Evolutionary conservation across 805 yeast species (phyloP), one percentile per base, ranked within the genome.

Genomic region (Metschnikowia noctiluminum): DNA sequence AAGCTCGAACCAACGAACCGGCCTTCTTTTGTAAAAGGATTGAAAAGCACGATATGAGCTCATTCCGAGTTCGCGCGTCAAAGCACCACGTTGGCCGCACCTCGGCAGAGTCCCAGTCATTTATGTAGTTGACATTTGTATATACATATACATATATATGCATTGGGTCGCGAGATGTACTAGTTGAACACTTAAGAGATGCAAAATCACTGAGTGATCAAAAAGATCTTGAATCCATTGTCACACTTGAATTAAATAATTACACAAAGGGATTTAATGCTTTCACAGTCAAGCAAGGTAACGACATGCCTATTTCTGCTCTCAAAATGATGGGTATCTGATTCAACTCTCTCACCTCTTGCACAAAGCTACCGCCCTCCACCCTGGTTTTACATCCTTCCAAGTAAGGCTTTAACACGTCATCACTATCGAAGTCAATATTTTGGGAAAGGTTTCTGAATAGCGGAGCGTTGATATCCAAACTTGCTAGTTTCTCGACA

Each of bases 241-340:
- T 4, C 21, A 21, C 2, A 21, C 21, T 21, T 21, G 38, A 11
- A 15, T 13, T 13, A 3, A 31, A 10, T 35, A n/a, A 10, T 43
- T 36, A 51, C 11, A 70, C 70, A 64, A 91, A 92, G 31, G 99
- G 99, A 61, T 92, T 92, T 62, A 91, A 73, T 7, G 92, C 87
- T 59, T 96, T 80, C 13, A 94, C 96, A 3, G 97, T 89, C 59
- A 92, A 77, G 65, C 97, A 92, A 14, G 99, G 99, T 46, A 92
- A 74, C 2, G 97, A 92, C 91, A 89, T 89, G 43, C 97, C 97
- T 45, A 90, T 81, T 64, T 91, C 98, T 0, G 97, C 89, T 60
- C 97, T 77, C 54, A 94, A 74, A 52, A 92, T 72, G 31, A 92
- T 82, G 9, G 98, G 98, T 42, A 92, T 85, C 58, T 82, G 84